Conservation (phyloP, 495 filamentous ascomycete species). For the Durotheca rogersii region DNA sequence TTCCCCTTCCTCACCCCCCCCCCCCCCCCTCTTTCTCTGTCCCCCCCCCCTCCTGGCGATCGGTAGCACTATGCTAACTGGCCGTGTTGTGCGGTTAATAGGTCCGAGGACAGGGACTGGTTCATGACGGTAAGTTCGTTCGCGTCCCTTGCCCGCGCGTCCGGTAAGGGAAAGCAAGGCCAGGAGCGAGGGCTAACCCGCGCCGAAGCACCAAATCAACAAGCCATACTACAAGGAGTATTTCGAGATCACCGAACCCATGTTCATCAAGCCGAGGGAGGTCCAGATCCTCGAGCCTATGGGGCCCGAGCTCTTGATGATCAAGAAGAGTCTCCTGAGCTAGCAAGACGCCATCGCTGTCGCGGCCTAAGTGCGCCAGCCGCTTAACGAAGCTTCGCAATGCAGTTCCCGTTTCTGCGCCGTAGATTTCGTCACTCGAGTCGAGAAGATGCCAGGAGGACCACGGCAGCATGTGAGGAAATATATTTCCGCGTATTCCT, state of each 20-base stretch:
- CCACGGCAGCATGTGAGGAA: conserved; percentile 4
- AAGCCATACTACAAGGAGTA: conserved; percentile 56
- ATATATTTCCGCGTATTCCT: conserved; percentile 21
- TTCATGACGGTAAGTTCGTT: conserved; percentile 38
- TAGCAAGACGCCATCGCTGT: conserved; percentile 1
- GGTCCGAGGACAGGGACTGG: conserved; percentile 41
- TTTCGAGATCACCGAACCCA: conserved; percentile 45
- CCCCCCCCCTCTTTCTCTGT: too few relatives aligned
- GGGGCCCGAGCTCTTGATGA: conserved; percentile 36
- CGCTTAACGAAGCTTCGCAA: conserved; percentile 11
- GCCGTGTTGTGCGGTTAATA: conserved; percentile 52
- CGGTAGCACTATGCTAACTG: too few relatives aligned
- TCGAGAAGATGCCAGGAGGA: conserved; percentile 10
- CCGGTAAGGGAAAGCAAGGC: too few relatives aligned
- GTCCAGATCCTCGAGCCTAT: conserved; percentile 41
- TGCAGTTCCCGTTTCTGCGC: conserved; percentile 4
- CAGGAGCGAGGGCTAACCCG: conserved; percentile 15
- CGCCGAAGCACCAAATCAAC: conserved; percentile 45
- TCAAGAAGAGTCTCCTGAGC: conserved; percentile 24
- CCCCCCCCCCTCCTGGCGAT: too few relatives aligned
- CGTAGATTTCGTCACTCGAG: conserved; percentile 3
- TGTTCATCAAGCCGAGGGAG: conserved; percentile 51
- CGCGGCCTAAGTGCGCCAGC: neutral
- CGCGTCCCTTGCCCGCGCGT: too few relatives aligned
- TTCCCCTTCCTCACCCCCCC: too few relatives aligned